Percentiles rank a stretch among this genome's conserved stretches.
Conservation (phyloP, 768 basidiomycete species). For the Crassisporium funariophilum region DNA sequence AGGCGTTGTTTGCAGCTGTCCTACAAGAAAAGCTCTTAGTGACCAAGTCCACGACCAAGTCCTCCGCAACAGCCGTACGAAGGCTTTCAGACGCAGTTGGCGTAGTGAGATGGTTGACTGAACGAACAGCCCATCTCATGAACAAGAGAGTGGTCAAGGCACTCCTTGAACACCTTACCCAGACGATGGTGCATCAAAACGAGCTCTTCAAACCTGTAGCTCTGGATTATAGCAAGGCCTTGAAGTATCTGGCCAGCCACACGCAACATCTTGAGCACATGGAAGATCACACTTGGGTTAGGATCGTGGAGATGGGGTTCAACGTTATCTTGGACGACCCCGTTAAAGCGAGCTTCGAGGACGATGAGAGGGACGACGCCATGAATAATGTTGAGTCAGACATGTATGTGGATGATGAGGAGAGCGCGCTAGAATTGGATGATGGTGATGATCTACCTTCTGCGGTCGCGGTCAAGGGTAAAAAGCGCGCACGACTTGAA, state of each 20-base stretch:
- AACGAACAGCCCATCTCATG: constrained; percentile 58
- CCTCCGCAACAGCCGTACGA: constrained; percentile 47
- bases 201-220: constrained; percentile 64
- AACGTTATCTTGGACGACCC: constrained; percentile 73
- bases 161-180: constrained; percentile 65
- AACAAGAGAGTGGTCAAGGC: constrained; percentile 55
- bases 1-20: constrained; percentile 71
- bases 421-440: constrained; percentile 30
- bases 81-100: constrained; percentile 69
- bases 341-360: constrained; percentile 34
- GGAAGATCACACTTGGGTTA: constrained; percentile 64
- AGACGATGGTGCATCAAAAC: constrained; percentile 55
- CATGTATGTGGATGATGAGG: constrained; percentile 35
- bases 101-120: constrained; percentile 72
- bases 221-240: constrained; percentile 79
- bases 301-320: constrained; percentile 70
- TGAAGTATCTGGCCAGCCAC: constrained; percentile 65
- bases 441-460: constrained; percentile 33
- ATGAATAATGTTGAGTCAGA: constrained; percentile 38
- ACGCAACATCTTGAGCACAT: constrained; percentile 80
- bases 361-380: constrained; percentile 32
- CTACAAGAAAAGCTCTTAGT: constrained; percentile 33
- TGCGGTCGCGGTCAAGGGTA: constrained; percentile 26
- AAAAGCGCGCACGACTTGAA: constrained; percentile 40
- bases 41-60: constrained; percentile 26